Percentiles rank a stretch among this genome's conserved stretches.
These are phyloP conservation scores for Collybia mongolica DNA, from an alignment of 768 basidiomycete genomes.

Conservation along the genomic window DNA sequence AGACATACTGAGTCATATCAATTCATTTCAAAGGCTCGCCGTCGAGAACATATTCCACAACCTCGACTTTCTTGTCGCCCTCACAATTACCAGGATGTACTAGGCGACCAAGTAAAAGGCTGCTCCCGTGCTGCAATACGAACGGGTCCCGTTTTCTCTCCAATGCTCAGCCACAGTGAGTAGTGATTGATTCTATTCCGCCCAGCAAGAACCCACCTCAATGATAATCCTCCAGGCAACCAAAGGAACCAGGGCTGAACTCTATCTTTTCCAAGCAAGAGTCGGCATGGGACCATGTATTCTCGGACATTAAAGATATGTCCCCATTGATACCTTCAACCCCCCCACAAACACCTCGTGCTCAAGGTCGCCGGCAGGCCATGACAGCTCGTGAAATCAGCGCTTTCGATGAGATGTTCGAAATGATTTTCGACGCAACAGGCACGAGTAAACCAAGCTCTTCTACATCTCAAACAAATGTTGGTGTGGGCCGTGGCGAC, in stretches of 20 bases:
- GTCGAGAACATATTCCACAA: background rate
- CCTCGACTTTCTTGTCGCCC: no score
- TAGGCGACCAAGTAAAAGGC: no score
- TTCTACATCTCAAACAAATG: conserved; percentile 9
- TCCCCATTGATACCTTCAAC: conserved; percentile 21
- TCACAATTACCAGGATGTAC: no score
- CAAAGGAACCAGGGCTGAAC: conserved; percentile 7
- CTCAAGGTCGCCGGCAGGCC: conserved; percentile 39
- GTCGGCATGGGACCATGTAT: conserved; percentile 55
- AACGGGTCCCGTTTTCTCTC: no score
- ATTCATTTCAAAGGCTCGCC: background rate
- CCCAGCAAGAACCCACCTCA: no score
- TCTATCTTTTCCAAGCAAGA: conserved; percentile 32
- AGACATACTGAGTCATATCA: background rate
- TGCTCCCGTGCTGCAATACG: no score
- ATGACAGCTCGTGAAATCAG: conserved; percentile 69
- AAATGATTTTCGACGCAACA: conserved; percentile 62
- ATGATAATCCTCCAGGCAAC: no score
- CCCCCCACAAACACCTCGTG: conserved; percentile 2
- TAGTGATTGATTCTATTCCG: no score
- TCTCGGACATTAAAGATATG: conserved; percentile 38
- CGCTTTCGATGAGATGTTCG: conserved; percentile 73
- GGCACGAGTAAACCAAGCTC: conserved; percentile 28
- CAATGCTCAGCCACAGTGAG: no score
- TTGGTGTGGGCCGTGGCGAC: conserved; percentile 22